Percentiles rank a stretch among this genome's conserved stretches.
phyloP scores from a whole-genome alignment of 2,329 filamentous ascomycete genomes.

The Didymella pinodella region DNA sequence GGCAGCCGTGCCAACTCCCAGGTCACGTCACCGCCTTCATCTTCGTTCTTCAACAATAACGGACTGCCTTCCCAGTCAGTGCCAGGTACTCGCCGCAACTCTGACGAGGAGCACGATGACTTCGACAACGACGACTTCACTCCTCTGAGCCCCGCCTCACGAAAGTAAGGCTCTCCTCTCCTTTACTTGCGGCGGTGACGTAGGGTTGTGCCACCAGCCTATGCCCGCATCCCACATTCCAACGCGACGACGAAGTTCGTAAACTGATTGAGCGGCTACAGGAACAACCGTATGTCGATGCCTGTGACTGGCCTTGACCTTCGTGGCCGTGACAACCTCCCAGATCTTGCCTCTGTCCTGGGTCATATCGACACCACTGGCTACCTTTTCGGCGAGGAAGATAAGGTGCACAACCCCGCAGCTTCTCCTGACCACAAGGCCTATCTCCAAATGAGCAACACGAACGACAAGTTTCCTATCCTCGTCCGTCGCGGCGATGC shows the following conservation, averaged over 20 bases:
- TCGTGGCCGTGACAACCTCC: slow-evolving; percentile 63
- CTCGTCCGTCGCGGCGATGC: slow-evolving; percentile 71
- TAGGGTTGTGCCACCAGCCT: slow-evolving; percentile 23
- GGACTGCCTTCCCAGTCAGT: slow-evolving; percentile 83
- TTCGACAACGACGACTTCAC: slow-evolving; percentile 76
- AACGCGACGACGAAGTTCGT: slow-evolving; percentile 27
- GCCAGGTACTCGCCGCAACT: slow-evolving; percentile 86
- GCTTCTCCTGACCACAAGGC: slow-evolving; percentile 72
- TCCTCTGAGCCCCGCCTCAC: slow-evolving; percentile 43
- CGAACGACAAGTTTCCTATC: slow-evolving; percentile 87
- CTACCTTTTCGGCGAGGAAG: slow-evolving; percentile 80
- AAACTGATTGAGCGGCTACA: slow-evolving; percentile 50
- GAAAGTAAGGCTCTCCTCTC: slow-evolving; percentile 44
- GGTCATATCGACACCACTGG: slow-evolving; percentile 86
- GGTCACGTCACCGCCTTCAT: slow-evolving; percentile 74
- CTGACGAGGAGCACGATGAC: slow-evolving; percentile 82
- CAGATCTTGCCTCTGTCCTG: slow-evolving; percentile 61
- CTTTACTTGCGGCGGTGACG: slow-evolving; percentile 10
- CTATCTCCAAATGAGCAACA: slow-evolving; percentile 74
- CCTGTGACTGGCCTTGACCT: slow-evolving; percentile 78
- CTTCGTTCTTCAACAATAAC: slow-evolving; percentile 61
- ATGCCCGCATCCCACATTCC: slow-evolving; percentile 29
- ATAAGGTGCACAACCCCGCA: slow-evolving; percentile 61
- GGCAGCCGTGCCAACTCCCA: slow-evolving; percentile 79
- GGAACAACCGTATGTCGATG: slow-evolving; percentile 92